Base-by-base conservation (phyloP, 208 protist species). In the Leishmania turanica region DNA sequence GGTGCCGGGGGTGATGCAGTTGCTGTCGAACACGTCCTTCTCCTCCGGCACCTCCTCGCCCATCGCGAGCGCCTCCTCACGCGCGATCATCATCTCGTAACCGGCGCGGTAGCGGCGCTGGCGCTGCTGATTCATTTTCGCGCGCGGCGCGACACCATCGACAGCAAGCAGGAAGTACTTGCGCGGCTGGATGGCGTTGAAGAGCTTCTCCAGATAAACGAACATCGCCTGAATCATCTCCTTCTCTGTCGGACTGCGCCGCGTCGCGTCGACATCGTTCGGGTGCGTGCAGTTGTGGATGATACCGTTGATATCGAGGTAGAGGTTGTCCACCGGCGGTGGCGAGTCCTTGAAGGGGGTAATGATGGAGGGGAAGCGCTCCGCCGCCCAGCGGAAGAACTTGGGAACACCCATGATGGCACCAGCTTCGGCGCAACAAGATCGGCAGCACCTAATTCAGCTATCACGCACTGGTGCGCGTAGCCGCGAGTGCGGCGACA, bases 301-400 rank as follows among this genome's bases (percentile, higher is more conserved):
- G 82, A 99, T 99, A 69, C 99, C 99, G 86, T 99, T 99, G 98
- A 99, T 99, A 87, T 99, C 99, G 54, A 99, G 92, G 91, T 99
- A 99, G 27, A 99, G 90, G 90, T 99, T 99, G 93, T 99, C 99
- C 75, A 99, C 96, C 37, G 91, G 90, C 3, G 94, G 92, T n/a
- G 90, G 91, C n/a, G 84, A 91, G 78, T 98, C 93, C 77, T 96
- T 93, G 77, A 99, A 96, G 31, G 91, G 89, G 27, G 93, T 96
- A 75, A 98, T 98, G 64, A 99, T 95, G 47, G 92, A 93, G 17
- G 99, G 99, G 83, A 98, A 99, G 62, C 98, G 93, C 88, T 99
- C 98, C 37, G 95, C 96, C 60, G 99, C 89, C 98, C 98, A 99
- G 34, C 98, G 95, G 91, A 99, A 99, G 84, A 99, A 99, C 87